Percentiles rank a stretch among this genome's conserved stretches.
phyloP scores from a whole-genome alignment of 495 filamentous ascomycete genomes.

The Xylaria grammica region DNA sequence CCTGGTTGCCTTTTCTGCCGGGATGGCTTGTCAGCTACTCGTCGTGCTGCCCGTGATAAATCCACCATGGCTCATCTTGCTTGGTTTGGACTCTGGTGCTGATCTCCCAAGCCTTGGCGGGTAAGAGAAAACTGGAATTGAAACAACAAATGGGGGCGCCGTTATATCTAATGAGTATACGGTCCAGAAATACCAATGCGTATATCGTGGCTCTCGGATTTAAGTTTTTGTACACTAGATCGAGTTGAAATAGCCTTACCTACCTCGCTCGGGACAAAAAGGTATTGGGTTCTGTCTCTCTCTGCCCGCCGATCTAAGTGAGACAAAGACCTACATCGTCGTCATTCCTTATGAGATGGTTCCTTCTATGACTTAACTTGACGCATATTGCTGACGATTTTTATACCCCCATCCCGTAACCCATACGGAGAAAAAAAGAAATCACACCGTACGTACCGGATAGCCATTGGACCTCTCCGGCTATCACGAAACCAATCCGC shows the following conservation, averaged over 20 bases:
- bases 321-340: neutral
- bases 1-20: neutral
- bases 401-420: neutral
- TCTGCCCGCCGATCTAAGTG: neutral
- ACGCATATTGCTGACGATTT: neutral
- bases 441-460: too few relatives aligned
- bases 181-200: neutral
- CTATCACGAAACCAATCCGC: neutral
- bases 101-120: slow-evolving; percentile 11
- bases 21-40: neutral
- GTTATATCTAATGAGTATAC: neutral
- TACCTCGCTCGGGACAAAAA: neutral
- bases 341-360: neutral
- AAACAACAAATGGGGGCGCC: neutral
- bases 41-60: neutral
- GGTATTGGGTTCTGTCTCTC: neutral
- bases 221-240: neutral
- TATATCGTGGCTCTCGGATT: neutral
- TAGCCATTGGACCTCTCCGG: neutral
- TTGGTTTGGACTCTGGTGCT: slow-evolving; percentile 8
- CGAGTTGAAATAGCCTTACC: neutral
- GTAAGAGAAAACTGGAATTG: slow-evolving; percentile 9
- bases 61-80: too few relatives aligned
- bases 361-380: neutral
- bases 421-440: neutral